Base-by-base conservation (phyloP, 2,329 filamentous ascomycete species). In the Paraphaeosphaeria minitans region DNA sequence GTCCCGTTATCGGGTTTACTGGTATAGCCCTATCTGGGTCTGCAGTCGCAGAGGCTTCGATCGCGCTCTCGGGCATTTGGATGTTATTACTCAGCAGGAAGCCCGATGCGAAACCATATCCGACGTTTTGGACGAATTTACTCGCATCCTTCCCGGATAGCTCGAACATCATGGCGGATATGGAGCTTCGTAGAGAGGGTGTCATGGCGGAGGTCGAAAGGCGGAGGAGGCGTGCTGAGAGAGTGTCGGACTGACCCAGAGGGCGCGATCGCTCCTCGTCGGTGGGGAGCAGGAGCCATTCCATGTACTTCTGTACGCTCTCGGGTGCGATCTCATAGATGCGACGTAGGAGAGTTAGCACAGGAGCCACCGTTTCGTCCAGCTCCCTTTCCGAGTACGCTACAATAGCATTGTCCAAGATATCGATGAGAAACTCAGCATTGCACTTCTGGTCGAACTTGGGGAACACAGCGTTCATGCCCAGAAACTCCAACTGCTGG, bases 71-170 rank as follows among this genome's bases (percentile, higher is more conserved):
- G 0, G 93, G 92, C 22, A 97, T 82, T 0, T 89, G 83, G 13
- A 98, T 87, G 56, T 95, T 91, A 62, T 94, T 90, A 62, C 90
- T 89, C 79, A 93, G 89, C 16, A 99, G 80, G 73, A 95, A 97
- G 0, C 95, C 95, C 0, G 93, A 91, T 0, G 95, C 95, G 71
- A 91, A 97, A 0, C 95, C 95, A 72, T 97, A 99, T 0, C 95
- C 95, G 13, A 99, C 91, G 66, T 97, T 97, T 53, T 91, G 84
- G 0, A 98, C 90, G 70, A 97, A 95, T 31, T 83, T 89, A 16
- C 84, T 85, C 0, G 93, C 86, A 67, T 97, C 88, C 67, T 88
- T 90, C 63, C 89, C 89, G 0, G 93, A 97, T 29, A 98, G 83
- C 64, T 96, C 90, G 73, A 96, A 99, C 61, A 97, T 85, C 24